Percentiles rank a stretch among this genome's conserved stretches.
These are phyloP conservation scores for Paramicrosporidium saccamoebae DNA, from an alignment of 371 early-diverging fungal genomes.

Conservation along the genomic window DNA sequence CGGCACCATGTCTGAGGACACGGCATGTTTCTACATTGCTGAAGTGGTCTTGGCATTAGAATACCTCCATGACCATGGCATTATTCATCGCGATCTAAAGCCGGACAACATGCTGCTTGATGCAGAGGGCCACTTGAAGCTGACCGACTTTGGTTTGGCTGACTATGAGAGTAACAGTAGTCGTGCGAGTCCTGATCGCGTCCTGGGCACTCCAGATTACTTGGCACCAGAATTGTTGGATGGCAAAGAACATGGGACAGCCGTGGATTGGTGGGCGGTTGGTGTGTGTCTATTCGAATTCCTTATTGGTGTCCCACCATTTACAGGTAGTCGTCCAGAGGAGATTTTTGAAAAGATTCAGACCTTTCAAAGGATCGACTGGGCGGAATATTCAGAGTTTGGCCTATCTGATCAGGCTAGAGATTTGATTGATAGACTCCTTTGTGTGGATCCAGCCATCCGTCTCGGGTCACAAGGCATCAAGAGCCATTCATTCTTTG, in stretches of 20 bases:
- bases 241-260: constrained; percentile 30
- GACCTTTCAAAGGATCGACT: constrained; percentile 1
- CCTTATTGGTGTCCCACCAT: constrained; percentile 48
- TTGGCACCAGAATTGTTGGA: constrained; percentile 67
- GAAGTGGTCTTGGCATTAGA: constrained; percentile 74
- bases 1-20: constrained; percentile 50
- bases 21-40: constrained; percentile 65
- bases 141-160: constrained; percentile 76
- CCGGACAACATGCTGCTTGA: constrained; percentile 50
- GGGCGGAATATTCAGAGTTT: constrained; percentile 1
- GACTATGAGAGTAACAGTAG: too few species aligned
- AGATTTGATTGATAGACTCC: constrained; percentile 23
- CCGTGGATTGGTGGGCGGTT: constrained; percentile 80
- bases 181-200: constrained; percentile 7
- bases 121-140: constrained; percentile 44
- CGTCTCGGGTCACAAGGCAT: constrained; percentile 17
- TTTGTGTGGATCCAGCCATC: constrained; percentile 25
- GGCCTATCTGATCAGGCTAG: constrained; percentile 17
- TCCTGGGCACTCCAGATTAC: constrained; percentile 84
- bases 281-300: constrained; percentile 71
- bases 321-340: constrained; percentile 41
- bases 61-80: constrained; percentile 49
- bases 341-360: constrained; percentile 50
- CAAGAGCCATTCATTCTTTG: constrained; percentile 16
- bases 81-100: constrained; percentile 43